Percentiles rank a stretch among this genome's conserved stretches.
phyloP scores from a whole-genome alignment of 2,329 filamentous ascomycete species.

The Neopestalotiopsis sp. region DNA sequence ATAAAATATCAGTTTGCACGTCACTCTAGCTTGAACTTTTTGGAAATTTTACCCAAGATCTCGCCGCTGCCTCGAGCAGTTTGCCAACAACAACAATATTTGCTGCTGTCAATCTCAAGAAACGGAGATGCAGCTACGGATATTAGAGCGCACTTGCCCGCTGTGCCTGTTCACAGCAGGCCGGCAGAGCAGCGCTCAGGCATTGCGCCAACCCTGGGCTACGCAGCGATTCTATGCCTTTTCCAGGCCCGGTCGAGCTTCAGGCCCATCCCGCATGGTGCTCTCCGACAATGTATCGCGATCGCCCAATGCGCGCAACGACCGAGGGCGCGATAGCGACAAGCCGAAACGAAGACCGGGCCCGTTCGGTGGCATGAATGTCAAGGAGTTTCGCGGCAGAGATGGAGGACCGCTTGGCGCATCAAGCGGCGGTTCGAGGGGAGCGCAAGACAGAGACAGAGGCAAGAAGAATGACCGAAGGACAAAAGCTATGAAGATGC shows the following conservation, averaged over 20 bases:
- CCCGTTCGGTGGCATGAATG: constrained; percentile 30
- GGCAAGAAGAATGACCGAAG: constrained; percentile 54
- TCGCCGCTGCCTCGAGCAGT: neutral
- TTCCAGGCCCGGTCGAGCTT: constrained; percentile 12
- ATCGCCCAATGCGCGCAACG: constrained; percentile 17
- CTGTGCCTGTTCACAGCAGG: constrained; percentile 18
- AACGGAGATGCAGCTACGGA: constrained; percentile 16
- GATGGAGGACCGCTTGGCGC: constrained; percentile 26
- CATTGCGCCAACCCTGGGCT: constrained; percentile 19
- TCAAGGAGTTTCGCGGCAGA: constrained; percentile 23
- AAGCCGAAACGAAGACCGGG: constrained; percentile 19
- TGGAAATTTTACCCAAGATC: neutral
- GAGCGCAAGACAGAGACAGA: constrained; percentile 36
- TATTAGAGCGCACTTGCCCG: constrained; percentile 26
- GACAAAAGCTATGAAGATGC: constrained; percentile 93
- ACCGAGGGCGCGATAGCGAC: constrained; percentile 22
- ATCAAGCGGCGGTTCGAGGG: constrained; percentile 42
- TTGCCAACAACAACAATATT: neutral
- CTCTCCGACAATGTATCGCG: constrained; percentile 21
- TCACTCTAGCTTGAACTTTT: neutral
- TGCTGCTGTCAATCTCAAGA: neutral
- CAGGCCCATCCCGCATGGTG: constrained; percentile 23
- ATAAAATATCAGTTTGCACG: neutral
- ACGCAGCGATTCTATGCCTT: constrained; percentile 18
- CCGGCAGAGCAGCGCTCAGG: constrained; percentile 16